These are phyloP conservation scores for Lactarius deliciosus DNA, from an alignment of 768 basidiomycete species.

Conservation along the genomic window DNA sequence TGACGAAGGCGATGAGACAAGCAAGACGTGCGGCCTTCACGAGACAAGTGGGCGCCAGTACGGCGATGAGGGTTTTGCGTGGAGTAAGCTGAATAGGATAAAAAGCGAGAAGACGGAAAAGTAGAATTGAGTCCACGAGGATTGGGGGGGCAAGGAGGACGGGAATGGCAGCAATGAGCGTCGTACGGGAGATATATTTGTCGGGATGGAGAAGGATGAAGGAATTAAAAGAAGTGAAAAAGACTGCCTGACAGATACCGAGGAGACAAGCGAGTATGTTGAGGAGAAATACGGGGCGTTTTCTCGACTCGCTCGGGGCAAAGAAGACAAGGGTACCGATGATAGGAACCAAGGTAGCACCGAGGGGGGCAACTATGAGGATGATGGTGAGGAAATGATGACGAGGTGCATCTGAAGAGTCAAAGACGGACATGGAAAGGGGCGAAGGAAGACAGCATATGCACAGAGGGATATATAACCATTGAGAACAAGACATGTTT, in stretches of 20 bases:
- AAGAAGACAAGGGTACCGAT: slow-evolving; percentile 26
- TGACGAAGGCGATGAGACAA: slow-evolving; percentile 22
- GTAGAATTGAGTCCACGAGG: slow-evolving; percentile 26
- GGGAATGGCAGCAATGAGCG: slow-evolving; percentile 7
- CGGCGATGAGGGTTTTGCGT: slow-evolving; percentile 13
- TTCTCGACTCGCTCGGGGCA: slow-evolving; percentile 20
- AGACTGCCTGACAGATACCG: slow-evolving; percentile 25
- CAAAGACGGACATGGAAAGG: slow-evolving; percentile 15
- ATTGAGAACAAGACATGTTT: background rate
- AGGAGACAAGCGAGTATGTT: slow-evolving; percentile 28
- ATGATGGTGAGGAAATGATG: slow-evolving; percentile 23
- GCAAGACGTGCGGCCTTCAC: slow-evolving; percentile 23
- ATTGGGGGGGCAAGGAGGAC: slow-evolving; percentile 24
- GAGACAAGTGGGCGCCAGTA: slow-evolving; percentile 16
- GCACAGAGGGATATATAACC: background rate
- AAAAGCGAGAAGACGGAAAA: slow-evolving; percentile 29
- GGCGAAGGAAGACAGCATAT: background rate
- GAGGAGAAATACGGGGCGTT: slow-evolving; percentile 28
- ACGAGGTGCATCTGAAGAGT: background rate
- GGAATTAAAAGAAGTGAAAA: slow-evolving; percentile 10
- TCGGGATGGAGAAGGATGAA: slow-evolving; percentile 16
- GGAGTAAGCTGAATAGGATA: slow-evolving; percentile 27
- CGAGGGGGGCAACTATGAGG: slow-evolving; percentile 27
- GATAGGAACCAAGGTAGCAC: slow-evolving; percentile 24
- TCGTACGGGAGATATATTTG: background rate